A percentile compares a stretch with the other conserved stretches of the same genome.
phyloP scores from a whole-genome alignment of 2,329 filamentous ascomycete genomes.

The Apiospora pterosperma region DNA sequence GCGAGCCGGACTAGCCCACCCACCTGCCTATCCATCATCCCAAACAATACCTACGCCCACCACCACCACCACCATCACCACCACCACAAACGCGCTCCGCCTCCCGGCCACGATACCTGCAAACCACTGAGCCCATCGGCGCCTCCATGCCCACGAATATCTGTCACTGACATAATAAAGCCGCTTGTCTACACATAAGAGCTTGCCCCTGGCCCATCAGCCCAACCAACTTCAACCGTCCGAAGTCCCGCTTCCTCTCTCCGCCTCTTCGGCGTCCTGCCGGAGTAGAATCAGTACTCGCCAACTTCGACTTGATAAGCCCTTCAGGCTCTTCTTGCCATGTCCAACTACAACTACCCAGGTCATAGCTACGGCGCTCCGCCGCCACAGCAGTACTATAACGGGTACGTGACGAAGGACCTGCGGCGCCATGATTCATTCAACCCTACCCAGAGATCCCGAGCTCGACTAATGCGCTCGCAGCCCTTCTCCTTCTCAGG shows the following conservation, averaged over 20 bases:
- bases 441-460: background rate
- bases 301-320: constrained; percentile 5
- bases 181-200: background rate
- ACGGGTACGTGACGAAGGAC: constrained; percentile 15
- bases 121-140: background rate
- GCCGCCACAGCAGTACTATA: constrained; percentile 23
- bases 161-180: background rate
- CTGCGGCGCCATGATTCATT: background rate
- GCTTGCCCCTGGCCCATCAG: background rate
- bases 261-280: constrained; percentile 4
- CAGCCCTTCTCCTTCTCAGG: constrained; percentile 41
- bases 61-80: background rate
- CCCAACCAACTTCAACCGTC: background rate
- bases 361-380: constrained; percentile 26
- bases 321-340: constrained; percentile 9
- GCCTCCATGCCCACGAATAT: background rate
- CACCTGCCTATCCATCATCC: background rate
- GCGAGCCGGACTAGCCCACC: background rate
- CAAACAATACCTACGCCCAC: background rate
- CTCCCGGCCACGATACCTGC: background rate
- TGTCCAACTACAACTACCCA: constrained; percentile 30
- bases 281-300: constrained; percentile 2
- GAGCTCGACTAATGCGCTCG: constrained; percentile 2
- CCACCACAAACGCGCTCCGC: background rate
- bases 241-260: background rate